These are phyloP conservation scores for Apiotrichum porosum DNA, from an alignment of 1,284 basidiomycete species.

Conservation along the genomic window DNA sequence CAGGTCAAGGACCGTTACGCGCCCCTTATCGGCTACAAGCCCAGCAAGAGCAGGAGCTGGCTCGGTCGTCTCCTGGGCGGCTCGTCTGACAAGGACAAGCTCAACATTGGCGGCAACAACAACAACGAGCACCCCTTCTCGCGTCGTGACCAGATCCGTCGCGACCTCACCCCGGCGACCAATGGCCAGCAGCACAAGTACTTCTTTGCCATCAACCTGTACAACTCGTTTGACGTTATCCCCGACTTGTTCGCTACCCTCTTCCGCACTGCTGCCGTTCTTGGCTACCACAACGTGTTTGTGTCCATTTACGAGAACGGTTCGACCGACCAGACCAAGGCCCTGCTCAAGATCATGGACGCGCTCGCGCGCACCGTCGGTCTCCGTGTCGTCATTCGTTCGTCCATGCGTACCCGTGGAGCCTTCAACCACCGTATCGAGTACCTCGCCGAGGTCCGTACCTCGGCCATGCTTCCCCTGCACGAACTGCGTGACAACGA, in stretches of 20 bases:
- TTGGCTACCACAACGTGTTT: constrained; percentile 93
- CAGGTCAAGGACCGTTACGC: constrained; percentile 80
- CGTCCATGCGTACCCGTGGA: constrained; percentile 81
- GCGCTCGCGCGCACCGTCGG: constrained; percentile 81
- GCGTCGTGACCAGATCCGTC: constrained; percentile 50
- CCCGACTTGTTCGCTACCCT: constrained; percentile 94
- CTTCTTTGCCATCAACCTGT: constrained; percentile 95
- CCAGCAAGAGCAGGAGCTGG: constrained; percentile 56
- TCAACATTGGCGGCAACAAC: constrained; percentile 8
- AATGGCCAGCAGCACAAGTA: constrained; percentile 73
- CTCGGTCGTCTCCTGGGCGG: constrained; percentile 51
- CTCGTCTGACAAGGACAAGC: constrained; percentile 25
- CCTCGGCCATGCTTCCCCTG: constrained; percentile 85
- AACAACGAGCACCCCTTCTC: constrained; percentile 35
- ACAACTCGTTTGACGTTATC: constrained; percentile 96
- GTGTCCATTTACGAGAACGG: constrained; percentile 98
- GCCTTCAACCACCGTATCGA: constrained; percentile 98
- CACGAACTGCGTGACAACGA: constrained; percentile 84
- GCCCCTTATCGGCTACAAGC: constrained; percentile 67
- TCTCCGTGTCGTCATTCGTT: constrained; percentile 82
- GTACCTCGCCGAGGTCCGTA: constrained; percentile 93
- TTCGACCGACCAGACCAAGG: constrained; percentile 92
- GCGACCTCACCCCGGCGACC: constrained; percentile 40
- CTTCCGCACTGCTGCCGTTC: constrained; percentile 78
- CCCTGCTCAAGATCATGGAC: constrained; percentile 85